These are phyloP conservation scores for Crithidia sp. DNA, from an alignment of 208 protist genomes.

Conservation along the genomic window DNA sequence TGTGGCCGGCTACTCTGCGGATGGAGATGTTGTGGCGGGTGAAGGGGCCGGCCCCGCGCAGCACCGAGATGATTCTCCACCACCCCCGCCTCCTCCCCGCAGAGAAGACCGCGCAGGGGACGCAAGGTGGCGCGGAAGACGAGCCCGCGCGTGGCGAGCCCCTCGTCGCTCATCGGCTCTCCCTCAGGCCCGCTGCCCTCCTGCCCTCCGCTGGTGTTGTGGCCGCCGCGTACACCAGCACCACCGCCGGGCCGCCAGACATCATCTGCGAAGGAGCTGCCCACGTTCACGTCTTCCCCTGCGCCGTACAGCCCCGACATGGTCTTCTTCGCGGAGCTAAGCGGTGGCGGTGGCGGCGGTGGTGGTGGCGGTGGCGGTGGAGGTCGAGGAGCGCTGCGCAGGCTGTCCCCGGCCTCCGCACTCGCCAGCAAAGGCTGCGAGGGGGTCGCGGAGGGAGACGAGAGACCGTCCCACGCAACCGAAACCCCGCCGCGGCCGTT, in stretches of 20 bases:
- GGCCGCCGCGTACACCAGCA: background rate
- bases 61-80: conserved; percentile 28
- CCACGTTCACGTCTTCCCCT: conserved; percentile 18
- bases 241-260: background rate
- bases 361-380: conserved; percentile 7
- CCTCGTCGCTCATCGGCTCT: no score
- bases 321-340: background rate
- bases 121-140: conserved; percentile 41
- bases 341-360: background rate
- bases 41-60: background rate
- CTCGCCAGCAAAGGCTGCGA: background rate
- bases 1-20: no score
- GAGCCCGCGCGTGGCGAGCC: background rate
- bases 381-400: background rate
- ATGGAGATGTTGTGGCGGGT: background rate
- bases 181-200: background rate
- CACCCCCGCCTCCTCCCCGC: conserved; percentile 38
- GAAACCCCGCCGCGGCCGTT: background rate
- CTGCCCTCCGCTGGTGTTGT: background rate
- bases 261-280: background rate
- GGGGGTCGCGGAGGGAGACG: conserved; percentile 4
- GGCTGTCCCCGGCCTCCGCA: background rate
- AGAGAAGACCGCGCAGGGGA: conserved; percentile 34
- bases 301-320: background rate
- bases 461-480: background rate